Evolutionary conservation across 2,329 filamentous ascomycete genomes (phyloP), one percentile per base, ranked within the genome.

Genomic region (Fonsecaea pedrosoi): DNA sequence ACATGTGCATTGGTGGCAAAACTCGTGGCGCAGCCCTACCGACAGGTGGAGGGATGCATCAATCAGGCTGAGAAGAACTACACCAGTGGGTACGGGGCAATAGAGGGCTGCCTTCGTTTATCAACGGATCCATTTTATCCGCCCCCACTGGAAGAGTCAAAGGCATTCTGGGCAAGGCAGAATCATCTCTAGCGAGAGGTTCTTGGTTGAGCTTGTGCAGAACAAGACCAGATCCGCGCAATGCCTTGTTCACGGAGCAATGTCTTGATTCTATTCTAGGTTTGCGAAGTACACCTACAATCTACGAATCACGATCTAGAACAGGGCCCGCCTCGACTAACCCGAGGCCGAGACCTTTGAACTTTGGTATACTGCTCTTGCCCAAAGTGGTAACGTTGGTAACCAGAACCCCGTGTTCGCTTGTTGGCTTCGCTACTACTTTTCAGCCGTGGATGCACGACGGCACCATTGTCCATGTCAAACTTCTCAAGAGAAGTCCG

Each of bases 141-240:
- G 45, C 45, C 45, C 45, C 45, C 21, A 50, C 25, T 48, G 45
- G 18, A 50, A 30, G 3, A 21, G 21, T 30, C 25, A 8, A 13
- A 12, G 9, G 1, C 25, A 50, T 50, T 50, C 45, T 12, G 10
- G 10, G 18, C 13, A 50, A 50, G 45, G 45, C 45, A 50, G 45
- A 50, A 25, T 25, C 45, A 4, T 5, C 8, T 50, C 21, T 50
- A 10, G 18, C 25, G 45, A 25, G 4, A 13, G 3, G 12, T 30
- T 50, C 45, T 50, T 50, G 42, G 12, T 15, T 50, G 45, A 30
- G 45, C 45, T 50, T 50, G 45, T 50, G 12, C 10, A 50, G 21
- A 21, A 50, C 45, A 50, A 50, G 45, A 12, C 9, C 45, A 30
- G 9, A 3, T 13, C 9, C 7, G 45, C 21, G 3, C 3, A 10